A percentile compares a stretch with the other conserved stretches of the same genome.
These are phyloP conservation scores for Clarireedia monteithiana DNA, from an alignment of 2,329 filamentous ascomycete genomes.

Conservation along the genomic window DNA sequence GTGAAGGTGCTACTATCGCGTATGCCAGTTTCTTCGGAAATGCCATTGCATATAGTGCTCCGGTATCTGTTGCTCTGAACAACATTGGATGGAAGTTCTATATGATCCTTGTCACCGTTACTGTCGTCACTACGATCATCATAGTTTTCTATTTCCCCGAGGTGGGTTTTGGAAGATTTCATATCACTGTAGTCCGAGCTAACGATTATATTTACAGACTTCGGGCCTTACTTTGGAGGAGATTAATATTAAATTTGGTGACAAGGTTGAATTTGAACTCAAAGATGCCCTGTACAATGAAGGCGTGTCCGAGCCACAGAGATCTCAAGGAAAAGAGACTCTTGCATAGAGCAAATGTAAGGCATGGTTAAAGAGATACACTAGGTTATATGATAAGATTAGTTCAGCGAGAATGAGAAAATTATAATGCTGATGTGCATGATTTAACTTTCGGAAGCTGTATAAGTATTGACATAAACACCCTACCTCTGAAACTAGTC, in stretches of 20 bases:
- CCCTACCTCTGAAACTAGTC: too few species aligned
- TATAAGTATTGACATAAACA: too few species aligned
- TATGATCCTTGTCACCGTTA: constrained; percentile 25
- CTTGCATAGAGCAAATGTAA: too few species aligned
- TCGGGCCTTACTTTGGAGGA: constrained; percentile 28
- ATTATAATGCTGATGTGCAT: too few species aligned
- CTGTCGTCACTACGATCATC: constrained; percentile 18
- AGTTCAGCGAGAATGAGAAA: too few species aligned
- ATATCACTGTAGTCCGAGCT: too few species aligned
- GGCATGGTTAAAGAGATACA: too few species aligned
- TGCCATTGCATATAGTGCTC: constrained; percentile 1
- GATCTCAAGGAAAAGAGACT: too few species aligned
- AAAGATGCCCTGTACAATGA: constrained; percentile 4
- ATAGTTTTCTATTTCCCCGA: constrained; percentile 26
- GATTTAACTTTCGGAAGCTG: too few species aligned
- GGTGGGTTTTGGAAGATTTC: not conserved
- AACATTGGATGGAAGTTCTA: constrained; percentile 30
- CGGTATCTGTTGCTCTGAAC: constrained; percentile 10
- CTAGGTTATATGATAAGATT: too few species aligned
- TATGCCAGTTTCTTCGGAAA: constrained; percentile 1
- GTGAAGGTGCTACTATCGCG: constrained; percentile 8
- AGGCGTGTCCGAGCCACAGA: not conserved
- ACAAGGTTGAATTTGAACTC: constrained; percentile 17
- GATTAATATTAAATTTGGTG: constrained; percentile 28
- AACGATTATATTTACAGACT: constrained; percentile 11